Base-by-base conservation (phyloP, 768 basidiomycete species). In the Podaxis sp. region DNA sequence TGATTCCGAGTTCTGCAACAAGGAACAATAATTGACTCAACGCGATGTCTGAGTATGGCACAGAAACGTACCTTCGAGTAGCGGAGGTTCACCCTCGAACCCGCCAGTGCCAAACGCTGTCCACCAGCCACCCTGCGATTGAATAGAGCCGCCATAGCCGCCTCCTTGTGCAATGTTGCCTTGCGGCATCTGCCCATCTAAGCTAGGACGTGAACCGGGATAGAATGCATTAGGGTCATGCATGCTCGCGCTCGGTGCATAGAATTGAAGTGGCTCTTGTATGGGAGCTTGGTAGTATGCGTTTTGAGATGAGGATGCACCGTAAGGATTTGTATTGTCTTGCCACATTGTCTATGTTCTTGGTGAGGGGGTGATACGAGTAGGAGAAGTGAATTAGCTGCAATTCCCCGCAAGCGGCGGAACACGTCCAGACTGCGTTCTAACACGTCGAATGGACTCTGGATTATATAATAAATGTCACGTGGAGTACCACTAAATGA, bases 91-190 rank as follows among this genome's bases (percentile, higher is more conserved):
- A 33, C 96, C 96, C 73, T 97, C 96, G 62, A 96, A 87, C 12
- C 94, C 95, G 56, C 94, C 95, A 1, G 94, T 95, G 36, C 95
- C 95, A 78, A 98, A 96, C 37, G 95, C 95, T 26, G 92, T 92
- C 91, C 94, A 95, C 95, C 95, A 98, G 17, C 86, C 84, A 2
- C 90, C 91, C 22, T 80, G 77, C 2, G 82, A 73, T 69, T 92
- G 88, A 46, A 95, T 93, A 71, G 82, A 87, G n/a, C 52, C 55
- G 24, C 48, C 55, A 60, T 56, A 55, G 44, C 64, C 49, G n/a
- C 54, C 41, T 56, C 54, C 22, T 60, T 63, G 28, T 44, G 63
- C 56, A 64, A 55, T 50, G 56, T 58, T 56, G 40, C 58, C 62
- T 33, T 89, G 88, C 56, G 69, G 69, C 17, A 86, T 78, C 67